phyloP scores from a whole-genome alignment of 257 asterid genomes.

The Jacaranda mimosifolia region DNA sequence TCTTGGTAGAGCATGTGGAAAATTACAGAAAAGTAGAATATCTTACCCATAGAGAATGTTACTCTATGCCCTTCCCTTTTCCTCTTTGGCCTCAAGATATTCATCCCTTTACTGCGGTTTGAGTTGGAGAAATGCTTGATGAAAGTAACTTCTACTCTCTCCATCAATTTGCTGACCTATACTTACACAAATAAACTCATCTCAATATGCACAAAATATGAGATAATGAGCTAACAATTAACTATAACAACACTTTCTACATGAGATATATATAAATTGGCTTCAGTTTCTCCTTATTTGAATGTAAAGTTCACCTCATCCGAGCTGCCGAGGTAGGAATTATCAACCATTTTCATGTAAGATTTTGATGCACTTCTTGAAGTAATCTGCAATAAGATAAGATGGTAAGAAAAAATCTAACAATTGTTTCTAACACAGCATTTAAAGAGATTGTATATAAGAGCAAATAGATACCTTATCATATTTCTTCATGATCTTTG shows the following conservation, averaged over 20 bases:
- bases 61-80: constrained; percentile 54
- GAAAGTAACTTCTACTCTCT: constrained; percentile 60
- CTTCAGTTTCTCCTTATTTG: too few species aligned
- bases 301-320: constrained; percentile 53
- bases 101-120: constrained; percentile 60
- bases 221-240: neutral
- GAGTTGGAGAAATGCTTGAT: constrained; percentile 67
- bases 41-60: constrained; percentile 57
- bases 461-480: constrained; percentile 52
- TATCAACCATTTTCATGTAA: constrained; percentile 65
- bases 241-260: neutral
- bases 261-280: neutral
- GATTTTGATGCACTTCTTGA: constrained; percentile 56
- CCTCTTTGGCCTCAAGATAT: constrained; percentile 53
- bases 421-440: neutral
- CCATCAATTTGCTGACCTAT: constrained; percentile 58
- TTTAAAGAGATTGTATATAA: neutral
- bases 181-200: constrained; percentile 17
- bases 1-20: neutral
- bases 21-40: neutral
- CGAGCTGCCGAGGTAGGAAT: constrained; percentile 62
- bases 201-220: neutral
- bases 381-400: constrained; percentile 43
- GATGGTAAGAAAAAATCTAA: neutral
- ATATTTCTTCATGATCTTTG: constrained; percentile 69